Percentiles rank a stretch among this genome's conserved stretches.
Conservation (phyloP, 164 flowering plant species). For the Aristolochia fimbriata region DNA sequence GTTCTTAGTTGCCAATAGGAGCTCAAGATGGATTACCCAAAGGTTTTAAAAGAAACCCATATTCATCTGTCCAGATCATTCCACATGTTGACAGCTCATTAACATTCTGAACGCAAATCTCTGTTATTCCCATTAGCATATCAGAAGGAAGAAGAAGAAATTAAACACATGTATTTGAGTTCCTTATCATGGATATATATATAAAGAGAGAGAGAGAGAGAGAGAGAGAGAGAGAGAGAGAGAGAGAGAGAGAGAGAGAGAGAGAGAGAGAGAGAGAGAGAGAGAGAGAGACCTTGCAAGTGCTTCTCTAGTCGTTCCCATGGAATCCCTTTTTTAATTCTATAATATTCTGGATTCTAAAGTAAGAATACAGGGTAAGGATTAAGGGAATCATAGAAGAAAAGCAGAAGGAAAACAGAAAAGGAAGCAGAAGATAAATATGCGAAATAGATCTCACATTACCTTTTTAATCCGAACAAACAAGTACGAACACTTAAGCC, state of each 20-base stretch:
- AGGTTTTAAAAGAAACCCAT: slow-evolving; percentile 90
- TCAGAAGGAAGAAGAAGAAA: neutral
- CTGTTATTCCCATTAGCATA: slow-evolving; percentile 23
- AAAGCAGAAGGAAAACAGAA: slow-evolving; percentile 1
- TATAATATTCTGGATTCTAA: slow-evolving; percentile 81
- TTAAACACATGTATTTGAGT: neutral
- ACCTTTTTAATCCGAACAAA: slow-evolving; percentile 91
- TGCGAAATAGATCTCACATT: slow-evolving; percentile 15
- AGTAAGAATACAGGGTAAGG: slow-evolving; percentile 5
- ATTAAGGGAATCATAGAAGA: neutral
- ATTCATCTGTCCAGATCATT: slow-evolving; percentile 91
- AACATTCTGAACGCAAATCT: slow-evolving; percentile 74
- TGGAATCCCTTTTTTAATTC: slow-evolving; percentile 50
- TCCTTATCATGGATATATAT: neutral
- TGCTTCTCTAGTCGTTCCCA: slow-evolving; percentile 56
- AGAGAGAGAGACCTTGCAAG: slow-evolving; percentile 50
- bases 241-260: neutral
- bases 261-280: slow-evolving; percentile 3
- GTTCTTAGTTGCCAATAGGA: slow-evolving; percentile 5
- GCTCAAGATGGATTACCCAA: slow-evolving; percentile 38
- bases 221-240: slow-evolving; percentile 9
- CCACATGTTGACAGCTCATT: slow-evolving; percentile 68
- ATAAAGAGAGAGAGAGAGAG: slow-evolving; percentile 1
- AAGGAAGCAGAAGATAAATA: neutral
- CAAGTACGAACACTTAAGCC: slow-evolving; percentile 94